phyloP scores from a whole-genome alignment of 1,284 basidiomycete genomes.

The Coniophora puteana region DNA sequence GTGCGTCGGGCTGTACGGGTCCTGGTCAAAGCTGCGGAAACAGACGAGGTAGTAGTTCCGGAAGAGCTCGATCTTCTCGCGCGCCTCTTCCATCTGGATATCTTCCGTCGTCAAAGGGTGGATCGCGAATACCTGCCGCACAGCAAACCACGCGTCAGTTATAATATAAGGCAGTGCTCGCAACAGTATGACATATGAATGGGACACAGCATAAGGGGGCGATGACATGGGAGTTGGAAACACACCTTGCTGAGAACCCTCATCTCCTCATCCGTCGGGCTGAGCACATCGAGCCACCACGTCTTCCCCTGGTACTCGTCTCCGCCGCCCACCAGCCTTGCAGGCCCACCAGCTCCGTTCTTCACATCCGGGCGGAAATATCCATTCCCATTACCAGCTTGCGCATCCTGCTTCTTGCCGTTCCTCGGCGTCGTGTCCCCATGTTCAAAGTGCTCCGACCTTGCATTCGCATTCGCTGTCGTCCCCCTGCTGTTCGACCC shows the following conservation, averaged over 20 bases:
- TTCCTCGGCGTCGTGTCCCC: conserved; percentile 5
- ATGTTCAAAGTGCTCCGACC: too few species aligned
- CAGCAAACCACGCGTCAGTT: not conserved
- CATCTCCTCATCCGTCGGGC: conserved; percentile 98
- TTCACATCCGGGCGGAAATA: conserved; percentile 20
- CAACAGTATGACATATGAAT: conserved; percentile 1
- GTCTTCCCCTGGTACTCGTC: conserved; percentile 69
- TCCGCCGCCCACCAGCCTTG: conserved; percentile 20
- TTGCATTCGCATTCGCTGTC: too few species aligned
- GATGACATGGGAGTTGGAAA: not conserved
- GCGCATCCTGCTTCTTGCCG: conserved; percentile 5
- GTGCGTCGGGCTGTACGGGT: conserved; percentile 95
- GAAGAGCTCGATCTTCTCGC: conserved; percentile 99
- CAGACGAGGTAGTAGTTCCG: conserved; percentile 99
- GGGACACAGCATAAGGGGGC: conserved; percentile 5
- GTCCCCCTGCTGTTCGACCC: too few species aligned
- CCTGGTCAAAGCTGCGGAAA: conserved; percentile 99
- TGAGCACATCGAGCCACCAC: conserved; percentile 97
- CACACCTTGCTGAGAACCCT: conserved; percentile 87
- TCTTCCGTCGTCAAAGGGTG: conserved; percentile 99
- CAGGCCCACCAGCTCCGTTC: conserved; percentile 9
- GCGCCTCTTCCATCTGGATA: conserved; percentile 98
- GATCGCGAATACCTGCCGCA: conserved; percentile 83
- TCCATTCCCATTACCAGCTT: conserved; percentile 9
- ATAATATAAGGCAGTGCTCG: conserved; percentile 6